Base-by-base conservation (phyloP, 106 monocot genomes). In the Dendrobium officinale region DNA sequence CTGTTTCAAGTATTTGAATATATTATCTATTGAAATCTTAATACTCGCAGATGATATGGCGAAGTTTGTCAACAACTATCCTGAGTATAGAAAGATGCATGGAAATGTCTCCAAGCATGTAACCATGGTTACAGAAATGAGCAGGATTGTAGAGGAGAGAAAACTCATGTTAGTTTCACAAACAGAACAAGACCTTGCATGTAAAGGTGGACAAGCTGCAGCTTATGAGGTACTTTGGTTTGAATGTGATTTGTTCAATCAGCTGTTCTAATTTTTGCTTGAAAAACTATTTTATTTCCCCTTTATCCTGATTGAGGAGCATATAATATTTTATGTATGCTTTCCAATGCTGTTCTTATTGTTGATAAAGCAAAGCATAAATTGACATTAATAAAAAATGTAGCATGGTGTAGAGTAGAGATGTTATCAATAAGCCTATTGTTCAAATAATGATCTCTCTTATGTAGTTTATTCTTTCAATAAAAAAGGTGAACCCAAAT, bases 61-160 rank as follows among this genome's bases (percentile, higher is more conserved):
- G 42, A 99, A 91, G 74, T 99, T 99, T 88, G 95, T 99, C 26
- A 90, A 93, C 80, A 99, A 95, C 81, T 99, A 95, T 77, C 99
- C 99, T 47, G 95, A 95, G 70, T 99, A 95, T 67, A 82, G 92
- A 79, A 99, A 91, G 85, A 99, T 90, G 93, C 99, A 99, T 20
- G 99, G 99, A 81, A 99, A 99, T 93, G 99, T 99, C 49, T 95
- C 99, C 73, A 99, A 99, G 82, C 99, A 99, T 85, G 99, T 99
- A 17, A 87, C 88, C 4, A 85, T 99, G 91, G 95, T 99, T 40
- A 95, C 95, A 82, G 99, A 99, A 79, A 83, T 99, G 91, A 99
- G 99, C 87, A 91, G 83, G 87, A 95, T 93, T 64, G 95, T 93
- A 19, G 92, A 95, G 61, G 99, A 95, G 81, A 83, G 93, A 77